Conservation (phyloP, 2,329 filamentous ascomycete species). For the Leptodontidium sp. region DNA sequence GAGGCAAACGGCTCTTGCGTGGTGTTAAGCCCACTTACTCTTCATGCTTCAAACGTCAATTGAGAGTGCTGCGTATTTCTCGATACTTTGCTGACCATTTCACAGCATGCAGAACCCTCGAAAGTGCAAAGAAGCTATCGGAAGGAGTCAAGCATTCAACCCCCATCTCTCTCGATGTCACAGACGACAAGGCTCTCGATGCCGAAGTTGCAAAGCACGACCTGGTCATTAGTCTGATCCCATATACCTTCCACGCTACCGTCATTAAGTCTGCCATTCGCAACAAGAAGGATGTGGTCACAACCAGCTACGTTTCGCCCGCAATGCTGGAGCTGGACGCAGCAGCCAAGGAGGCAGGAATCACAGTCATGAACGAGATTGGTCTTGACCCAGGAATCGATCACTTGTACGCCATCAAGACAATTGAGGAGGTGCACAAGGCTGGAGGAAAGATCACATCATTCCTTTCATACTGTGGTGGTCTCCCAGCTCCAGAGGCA, state of each 20-base stretch:
- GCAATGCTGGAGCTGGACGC: slow-evolving; percentile 90
- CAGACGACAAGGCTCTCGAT: slow-evolving; percentile 78
- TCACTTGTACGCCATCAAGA: slow-evolving; percentile 81
- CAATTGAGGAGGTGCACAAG: slow-evolving; percentile 86
- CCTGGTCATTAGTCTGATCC: slow-evolving; percentile 83
- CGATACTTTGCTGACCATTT: slow-evolving; percentile 28
- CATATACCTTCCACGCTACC: slow-evolving; percentile 86
- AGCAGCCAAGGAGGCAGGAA: slow-evolving; percentile 85
- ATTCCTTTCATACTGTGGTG: slow-evolving; percentile 88
- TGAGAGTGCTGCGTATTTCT: neutral
- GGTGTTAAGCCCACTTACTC: too few relatives aligned
- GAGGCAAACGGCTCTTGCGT: neutral
- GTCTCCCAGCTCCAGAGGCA: slow-evolving; percentile 74
- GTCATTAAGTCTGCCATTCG: slow-evolving; percentile 95
- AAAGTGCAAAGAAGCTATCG: slow-evolving; percentile 77
- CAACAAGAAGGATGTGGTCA: slow-evolving; percentile 95
- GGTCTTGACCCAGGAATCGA: slow-evolving; percentile 79
- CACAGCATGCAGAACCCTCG: slow-evolving; percentile 81
- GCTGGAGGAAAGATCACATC: slow-evolving; percentile 84
- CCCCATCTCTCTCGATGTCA: slow-evolving; percentile 87
- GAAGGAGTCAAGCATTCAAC: slow-evolving; percentile 75
- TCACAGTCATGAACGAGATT: slow-evolving; percentile 98
- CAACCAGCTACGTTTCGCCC: slow-evolving; percentile 90
- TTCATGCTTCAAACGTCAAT: too few relatives aligned
- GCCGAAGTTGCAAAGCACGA: slow-evolving; percentile 81